Percentiles rank a stretch among this genome's conserved stretches.
Evolutionary conservation across 371 early-diverging fungal genomes (phyloP).

Genomic region (Syncephalastrum contaminatum): DNA sequence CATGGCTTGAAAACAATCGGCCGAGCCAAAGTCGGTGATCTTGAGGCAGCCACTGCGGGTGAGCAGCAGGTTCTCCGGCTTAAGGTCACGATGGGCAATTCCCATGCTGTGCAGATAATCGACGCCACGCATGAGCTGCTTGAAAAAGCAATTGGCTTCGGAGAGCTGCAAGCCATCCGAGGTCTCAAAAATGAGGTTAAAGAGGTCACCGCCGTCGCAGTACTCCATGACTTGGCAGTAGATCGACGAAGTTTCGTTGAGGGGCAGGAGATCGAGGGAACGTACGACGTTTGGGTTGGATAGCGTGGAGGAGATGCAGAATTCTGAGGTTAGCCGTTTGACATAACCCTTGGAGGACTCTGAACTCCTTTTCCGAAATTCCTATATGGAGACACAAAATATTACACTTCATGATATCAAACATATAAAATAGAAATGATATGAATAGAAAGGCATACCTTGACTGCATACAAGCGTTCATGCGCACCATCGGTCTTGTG

Average conservation of each 20-base stretch:
- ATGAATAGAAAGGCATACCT: conserved; percentile 21
- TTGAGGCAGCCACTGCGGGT: conserved; percentile 57
- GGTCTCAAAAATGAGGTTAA: conserved; percentile 47
- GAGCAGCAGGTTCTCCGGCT: conserved; percentile 85
- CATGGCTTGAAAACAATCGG: conserved; percentile 55
- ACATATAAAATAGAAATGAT: no score
- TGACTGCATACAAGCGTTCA: conserved; percentile 51
- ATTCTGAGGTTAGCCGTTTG: conserved; percentile 87
- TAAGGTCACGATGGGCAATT: conserved; percentile 74
- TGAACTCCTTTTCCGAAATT: conserved; percentile 56
- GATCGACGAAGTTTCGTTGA: conserved; percentile 48
- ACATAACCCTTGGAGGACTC: conserved; percentile 72
- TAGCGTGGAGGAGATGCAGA: conserved; percentile 87
- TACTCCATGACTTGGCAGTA: conserved; percentile 77
- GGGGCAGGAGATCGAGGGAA: conserved; percentile 86
- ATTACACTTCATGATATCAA: no score
- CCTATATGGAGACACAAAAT: conserved; percentile 31
- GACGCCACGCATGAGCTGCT: conserved; percentile 73
- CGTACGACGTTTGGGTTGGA: conserved; percentile 87
- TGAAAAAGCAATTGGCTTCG: conserved; percentile 45
- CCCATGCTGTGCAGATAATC: conserved; percentile 63
- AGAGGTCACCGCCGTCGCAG: conserved; percentile 66
- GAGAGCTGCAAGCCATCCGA: conserved; percentile 30
- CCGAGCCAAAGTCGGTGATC: conserved; percentile 91
- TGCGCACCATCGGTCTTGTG: conserved; percentile 29